Evolutionary conservation across 352 stramenopile genomes (phyloP).

Genomic region (Globisporangium parvum): DNA sequence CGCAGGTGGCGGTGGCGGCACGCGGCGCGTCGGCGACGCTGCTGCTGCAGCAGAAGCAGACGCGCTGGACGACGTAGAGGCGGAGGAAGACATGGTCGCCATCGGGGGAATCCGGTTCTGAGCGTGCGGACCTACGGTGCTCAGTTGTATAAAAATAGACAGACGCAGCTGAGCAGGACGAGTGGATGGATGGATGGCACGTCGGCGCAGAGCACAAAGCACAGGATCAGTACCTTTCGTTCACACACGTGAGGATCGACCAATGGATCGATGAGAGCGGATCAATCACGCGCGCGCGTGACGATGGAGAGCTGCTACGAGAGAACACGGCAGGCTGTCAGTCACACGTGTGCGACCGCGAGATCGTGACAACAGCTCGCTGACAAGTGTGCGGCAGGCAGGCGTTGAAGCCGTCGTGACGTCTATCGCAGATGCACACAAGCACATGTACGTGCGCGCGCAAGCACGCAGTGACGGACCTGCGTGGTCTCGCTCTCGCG

Average conservation of each 20-base stretch:
- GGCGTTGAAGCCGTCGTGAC: too few species aligned
- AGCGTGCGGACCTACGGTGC: neutral
- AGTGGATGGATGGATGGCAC: too few species aligned
- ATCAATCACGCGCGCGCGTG: constrained; percentile 10
- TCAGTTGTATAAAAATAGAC: too few species aligned
- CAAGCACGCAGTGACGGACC: neutral
- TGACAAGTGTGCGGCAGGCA: too few species aligned
- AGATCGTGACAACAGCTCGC: too few species aligned
- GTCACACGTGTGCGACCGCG: neutral
- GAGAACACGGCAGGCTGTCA: neutral
- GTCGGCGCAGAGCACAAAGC: too few species aligned
- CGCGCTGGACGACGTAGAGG: constrained; percentile 5
- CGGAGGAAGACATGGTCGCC: constrained; percentile 14
- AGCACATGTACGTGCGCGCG: neutral
- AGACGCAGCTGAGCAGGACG: too few species aligned
- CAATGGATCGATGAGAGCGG: constrained; percentile 15
- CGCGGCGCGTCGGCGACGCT: neutral
- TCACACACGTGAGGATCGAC: constrained; percentile 15
- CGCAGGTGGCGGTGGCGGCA: neutral
- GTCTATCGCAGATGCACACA: neutral
- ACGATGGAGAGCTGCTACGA: constrained; percentile 1
- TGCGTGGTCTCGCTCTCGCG: neutral
- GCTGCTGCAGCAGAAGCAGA: neutral
- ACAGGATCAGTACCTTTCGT: too few species aligned
- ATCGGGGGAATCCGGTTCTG: constrained; percentile 18